Evolutionary conservation across 202 grass and related monocot genomes (phyloP).

Genomic region (Hordeum pubiflorum): DNA sequence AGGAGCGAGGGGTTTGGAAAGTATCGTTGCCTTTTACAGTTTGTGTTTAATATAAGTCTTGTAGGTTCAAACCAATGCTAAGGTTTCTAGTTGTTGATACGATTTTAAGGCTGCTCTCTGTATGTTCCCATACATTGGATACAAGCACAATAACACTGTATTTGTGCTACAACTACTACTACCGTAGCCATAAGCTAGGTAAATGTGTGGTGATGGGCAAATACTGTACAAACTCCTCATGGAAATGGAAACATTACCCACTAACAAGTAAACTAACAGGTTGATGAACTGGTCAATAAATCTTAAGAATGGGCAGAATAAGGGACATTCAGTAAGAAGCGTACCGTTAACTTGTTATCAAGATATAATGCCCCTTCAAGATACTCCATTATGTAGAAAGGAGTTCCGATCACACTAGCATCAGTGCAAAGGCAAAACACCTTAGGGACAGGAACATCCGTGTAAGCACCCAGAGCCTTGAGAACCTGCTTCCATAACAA

Average conservation of each 20-base stretch:
- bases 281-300: slow-evolving; percentile 11
- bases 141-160: neutral
- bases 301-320: neutral
- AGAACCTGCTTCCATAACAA: slow-evolving; percentile 55
- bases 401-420: slow-evolving; percentile 67
- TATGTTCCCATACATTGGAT: neutral
- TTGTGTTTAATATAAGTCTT: neutral
- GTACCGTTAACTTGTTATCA: slow-evolving; percentile 53
- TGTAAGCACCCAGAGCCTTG: slow-evolving; percentile 52
- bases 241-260: neutral
- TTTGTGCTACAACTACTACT: neutral
- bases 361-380: slow-evolving; percentile 76
- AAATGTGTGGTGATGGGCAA: neutral
- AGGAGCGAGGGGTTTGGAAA: neutral
- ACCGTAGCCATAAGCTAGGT: neutral
- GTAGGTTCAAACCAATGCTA: neutral
- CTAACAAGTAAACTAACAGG: neutral
- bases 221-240: neutral
- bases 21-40: neutral
- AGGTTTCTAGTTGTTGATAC: neutral
- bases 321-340: neutral
- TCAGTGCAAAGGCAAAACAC: slow-evolving; percentile 85
- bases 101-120: neutral
- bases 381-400: slow-evolving; percentile 94
- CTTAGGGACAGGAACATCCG: slow-evolving; percentile 83